These are phyloP conservation scores for Monosporascus ibericus DNA, from an alignment of 2,329 filamentous ascomycete species.

Conservation along the genomic window DNA sequence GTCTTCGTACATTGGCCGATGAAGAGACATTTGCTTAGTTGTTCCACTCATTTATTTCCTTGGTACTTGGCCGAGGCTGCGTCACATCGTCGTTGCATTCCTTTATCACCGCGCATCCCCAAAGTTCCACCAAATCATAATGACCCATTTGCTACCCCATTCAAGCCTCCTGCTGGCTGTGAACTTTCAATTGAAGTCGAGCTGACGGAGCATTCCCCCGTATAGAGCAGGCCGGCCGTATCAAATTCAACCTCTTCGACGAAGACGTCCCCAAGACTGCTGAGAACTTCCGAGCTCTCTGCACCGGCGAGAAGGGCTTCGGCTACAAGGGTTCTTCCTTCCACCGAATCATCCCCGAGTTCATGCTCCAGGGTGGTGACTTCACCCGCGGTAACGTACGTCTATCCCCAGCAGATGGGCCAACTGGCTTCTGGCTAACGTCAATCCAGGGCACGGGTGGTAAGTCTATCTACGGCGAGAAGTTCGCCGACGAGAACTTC, in stretches of 20 bases:
- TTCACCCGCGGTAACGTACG: slow-evolving; percentile 88
- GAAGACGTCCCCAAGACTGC: slow-evolving; percentile 82
- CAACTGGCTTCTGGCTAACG: slow-evolving; percentile 2
- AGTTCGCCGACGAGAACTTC: slow-evolving; percentile 95
- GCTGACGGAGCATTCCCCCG: neutral
- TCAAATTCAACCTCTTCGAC: slow-evolving; percentile 86
- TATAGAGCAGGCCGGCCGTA: slow-evolving; percentile 66
- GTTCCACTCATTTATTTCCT: neutral
- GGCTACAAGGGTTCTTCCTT: slow-evolving; percentile 79
- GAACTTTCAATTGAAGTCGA: neutral
- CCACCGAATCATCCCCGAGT: slow-evolving; percentile 88
- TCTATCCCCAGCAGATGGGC: slow-evolving; percentile 9
- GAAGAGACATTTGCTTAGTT: neutral
- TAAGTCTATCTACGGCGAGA: slow-evolving; percentile 92
- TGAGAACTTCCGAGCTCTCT: slow-evolving; percentile 79
- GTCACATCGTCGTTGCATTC: neutral
- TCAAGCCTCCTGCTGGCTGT: slow-evolving; percentile 8
- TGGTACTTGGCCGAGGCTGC: neutral
- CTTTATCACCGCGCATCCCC: neutral
- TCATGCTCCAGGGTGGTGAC: slow-evolving; percentile 96
- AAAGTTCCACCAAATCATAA: neutral
- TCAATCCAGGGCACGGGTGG: slow-evolving; percentile 70
- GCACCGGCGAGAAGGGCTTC: slow-evolving; percentile 73
- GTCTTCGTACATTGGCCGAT: neutral
- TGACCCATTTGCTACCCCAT: slow-evolving; percentile 1